Evolutionary conservation across 768 basidiomycete species (phyloP), one percentile per base, ranked within the genome.

Genomic region (Agaricus subrufescens): DNA sequence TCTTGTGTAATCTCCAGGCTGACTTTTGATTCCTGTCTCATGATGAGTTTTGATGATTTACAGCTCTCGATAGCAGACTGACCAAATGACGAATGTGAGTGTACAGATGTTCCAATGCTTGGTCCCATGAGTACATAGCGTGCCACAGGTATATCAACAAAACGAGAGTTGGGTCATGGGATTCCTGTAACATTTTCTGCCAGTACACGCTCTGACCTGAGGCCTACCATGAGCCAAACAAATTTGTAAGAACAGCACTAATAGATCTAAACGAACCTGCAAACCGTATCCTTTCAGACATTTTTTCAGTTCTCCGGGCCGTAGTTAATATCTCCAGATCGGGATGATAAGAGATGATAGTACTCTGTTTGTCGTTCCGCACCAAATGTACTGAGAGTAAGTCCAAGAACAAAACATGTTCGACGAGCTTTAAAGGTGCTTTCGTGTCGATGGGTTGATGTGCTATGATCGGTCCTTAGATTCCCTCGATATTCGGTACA

Each of bases 71-170:
- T 11, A 5, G 15, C n/a, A 10, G 15, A 66, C 77, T 60, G 48
- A 83, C 83, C 53, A 83, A 67, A 54, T 59, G 65, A 57, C 71
- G 75, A 30, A 85, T 75, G 61, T 83, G 76, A 4, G 64, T 54
- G 58, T 83, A 83, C 8, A 85, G 66, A 25, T 67, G 66, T 60
- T 83, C 83, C 9, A 84, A 63, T 0, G 81, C 71, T 62, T 84
- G 76, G 53, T 85, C 82, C 81, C 82, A 85, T 0, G 79, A 78
- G 59, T 84, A 85, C 50, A 83, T 51, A 4, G 80, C 76, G 52
- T 84, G 77, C 83, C 82, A 84, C 14, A 83, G 66, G 43, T 76
- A 74, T 6, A 75, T 71, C 14, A 84, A 61, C 29, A 84, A 68
- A 0, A 83, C 57, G 52, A 83, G 78, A 0, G 83, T 83, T 2